Evolutionary conservation across 2,329 filamentous ascomycete genomes (phyloP).

Genomic region (Trichoderma afroharzianum): DNA sequence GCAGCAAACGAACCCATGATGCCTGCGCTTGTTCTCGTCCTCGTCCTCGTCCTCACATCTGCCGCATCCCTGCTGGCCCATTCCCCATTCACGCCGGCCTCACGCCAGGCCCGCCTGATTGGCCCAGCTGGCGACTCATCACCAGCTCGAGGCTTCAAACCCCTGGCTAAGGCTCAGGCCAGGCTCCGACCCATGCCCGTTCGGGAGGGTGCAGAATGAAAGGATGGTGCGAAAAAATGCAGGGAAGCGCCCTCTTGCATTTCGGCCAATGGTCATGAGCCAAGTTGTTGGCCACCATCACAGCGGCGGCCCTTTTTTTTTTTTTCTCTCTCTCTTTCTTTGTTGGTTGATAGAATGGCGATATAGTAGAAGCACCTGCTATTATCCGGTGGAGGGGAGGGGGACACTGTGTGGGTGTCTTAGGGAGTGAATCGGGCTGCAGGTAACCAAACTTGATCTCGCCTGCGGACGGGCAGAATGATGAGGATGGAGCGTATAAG

Average conservation of each 20-base stretch:
- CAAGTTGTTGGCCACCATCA: neutral
- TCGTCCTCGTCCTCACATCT: neutral
- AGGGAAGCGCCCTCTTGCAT: neutral
- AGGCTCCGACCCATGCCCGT: constrained; percentile 7
- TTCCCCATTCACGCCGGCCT: neutral
- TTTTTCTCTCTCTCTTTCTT: neutral
- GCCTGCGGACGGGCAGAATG: neutral
- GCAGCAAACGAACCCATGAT: constrained; percentile 3
- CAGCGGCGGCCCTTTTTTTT: neutral
- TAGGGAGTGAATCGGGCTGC: neutral
- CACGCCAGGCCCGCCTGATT: neutral
- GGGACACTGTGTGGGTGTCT: neutral
- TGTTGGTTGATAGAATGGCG: neutral
- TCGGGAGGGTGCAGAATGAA: constrained; percentile 16
- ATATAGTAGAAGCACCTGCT: neutral
- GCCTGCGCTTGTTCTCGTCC: neutral
- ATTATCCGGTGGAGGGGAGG: neutral
- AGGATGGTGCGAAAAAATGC: neutral
- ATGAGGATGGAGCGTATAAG: neutral
- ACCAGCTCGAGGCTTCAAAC: constrained; percentile 8
- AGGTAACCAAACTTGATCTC: neutral
- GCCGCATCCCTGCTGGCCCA: neutral
- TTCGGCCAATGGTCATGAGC: neutral
- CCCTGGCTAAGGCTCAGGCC: constrained; percentile 15
- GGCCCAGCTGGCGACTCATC: neutral